A percentile compares a stretch with the other conserved stretches of the same genome.
phyloP scores from a whole-genome alignment of 345 rosid species.

The Lepidium sativum region DNA sequence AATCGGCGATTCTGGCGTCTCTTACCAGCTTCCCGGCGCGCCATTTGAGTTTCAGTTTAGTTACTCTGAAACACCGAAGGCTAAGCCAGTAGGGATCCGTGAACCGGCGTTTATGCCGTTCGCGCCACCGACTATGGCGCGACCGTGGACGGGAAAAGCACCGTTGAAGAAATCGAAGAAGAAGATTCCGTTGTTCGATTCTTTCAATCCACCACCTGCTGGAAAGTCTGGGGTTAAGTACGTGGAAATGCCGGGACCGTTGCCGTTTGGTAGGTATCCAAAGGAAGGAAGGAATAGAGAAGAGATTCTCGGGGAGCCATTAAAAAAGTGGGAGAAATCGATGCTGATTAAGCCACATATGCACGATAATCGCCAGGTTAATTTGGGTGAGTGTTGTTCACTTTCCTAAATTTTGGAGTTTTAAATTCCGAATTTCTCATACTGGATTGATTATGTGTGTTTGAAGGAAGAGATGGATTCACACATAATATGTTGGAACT shows the following conservation, averaged over 20 bases:
- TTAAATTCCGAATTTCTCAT: background rate
- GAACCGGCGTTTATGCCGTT: constrained; percentile 94
- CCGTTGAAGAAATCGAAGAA: constrained; percentile 74
- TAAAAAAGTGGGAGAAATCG: constrained; percentile 74
- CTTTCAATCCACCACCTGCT: constrained; percentile 56
- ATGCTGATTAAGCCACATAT: constrained; percentile 58
- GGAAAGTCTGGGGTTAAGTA: constrained; percentile 50
- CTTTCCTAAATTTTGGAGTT: background rate
- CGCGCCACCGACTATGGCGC: constrained; percentile 87
- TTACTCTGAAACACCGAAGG: constrained; percentile 78
- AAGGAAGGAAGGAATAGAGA: constrained; percentile 50
- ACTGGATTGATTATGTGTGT: background rate
- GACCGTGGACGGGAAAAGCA: constrained; percentile 99
- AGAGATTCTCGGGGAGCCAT: constrained; percentile 75
- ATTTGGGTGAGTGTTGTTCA: constrained; percentile 54
- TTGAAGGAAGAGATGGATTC: constrained; percentile 83
- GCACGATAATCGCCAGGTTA: constrained; percentile 80
- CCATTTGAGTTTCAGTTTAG: constrained; percentile 95
- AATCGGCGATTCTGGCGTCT: constrained; percentile 71
- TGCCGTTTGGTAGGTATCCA: constrained; percentile 55
- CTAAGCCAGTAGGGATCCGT: constrained; percentile 76
- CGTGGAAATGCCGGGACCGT: constrained; percentile 74
- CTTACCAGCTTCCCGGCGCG: constrained; percentile 83
- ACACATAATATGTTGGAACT: constrained; percentile 96
- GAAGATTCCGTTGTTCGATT: constrained; percentile 72